phyloP scores from a whole-genome alignment of 352 stramenopile genomes.

The Pythium brassicae region DNA sequence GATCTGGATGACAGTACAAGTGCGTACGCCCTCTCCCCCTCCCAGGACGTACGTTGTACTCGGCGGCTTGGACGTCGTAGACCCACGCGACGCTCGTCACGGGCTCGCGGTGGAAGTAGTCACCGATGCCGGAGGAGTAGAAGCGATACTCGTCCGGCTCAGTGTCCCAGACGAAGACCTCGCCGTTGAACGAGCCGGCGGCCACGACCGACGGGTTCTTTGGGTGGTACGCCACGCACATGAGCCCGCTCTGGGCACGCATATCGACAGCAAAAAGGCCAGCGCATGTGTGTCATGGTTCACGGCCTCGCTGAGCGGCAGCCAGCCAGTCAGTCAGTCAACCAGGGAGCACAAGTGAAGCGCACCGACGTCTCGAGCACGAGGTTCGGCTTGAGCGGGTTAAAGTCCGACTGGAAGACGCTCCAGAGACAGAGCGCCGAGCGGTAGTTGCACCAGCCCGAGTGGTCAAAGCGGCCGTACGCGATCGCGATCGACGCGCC shows the following conservation, averaged over 20 bases:
- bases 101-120: conserved; percentile 87
- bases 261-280: too few species aligned
- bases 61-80: conserved; percentile 59
- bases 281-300: too few species aligned
- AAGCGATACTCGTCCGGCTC: conserved; percentile 63
- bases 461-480: conserved; percentile 84
- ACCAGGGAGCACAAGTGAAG: too few species aligned
- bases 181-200: conserved; percentile 83
- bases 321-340: not conserved
- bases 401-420: conserved; percentile 79
- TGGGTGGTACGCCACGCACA: conserved; percentile 85
- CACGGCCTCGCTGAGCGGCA: too few species aligned
- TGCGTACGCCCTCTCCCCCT: not conserved
- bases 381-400: conserved; percentile 47
- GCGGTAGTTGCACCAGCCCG: conserved; percentile 85
- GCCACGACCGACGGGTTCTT: conserved; percentile 78
- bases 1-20: too few species aligned
- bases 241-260: conserved; percentile 59
- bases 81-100: conserved; percentile 82
- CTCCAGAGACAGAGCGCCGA: conserved; percentile 85
- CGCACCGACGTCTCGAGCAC: conserved; percentile 76
- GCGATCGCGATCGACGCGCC: conserved; percentile 77
- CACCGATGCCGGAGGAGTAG: conserved; percentile 75
- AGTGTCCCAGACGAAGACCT: conserved; percentile 81
- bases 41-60: conserved; percentile 57